These are phyloP conservation scores for Nepenthes gracilis DNA, from an alignment of 148 eudicot genomes.

Conservation along the genomic window DNA sequence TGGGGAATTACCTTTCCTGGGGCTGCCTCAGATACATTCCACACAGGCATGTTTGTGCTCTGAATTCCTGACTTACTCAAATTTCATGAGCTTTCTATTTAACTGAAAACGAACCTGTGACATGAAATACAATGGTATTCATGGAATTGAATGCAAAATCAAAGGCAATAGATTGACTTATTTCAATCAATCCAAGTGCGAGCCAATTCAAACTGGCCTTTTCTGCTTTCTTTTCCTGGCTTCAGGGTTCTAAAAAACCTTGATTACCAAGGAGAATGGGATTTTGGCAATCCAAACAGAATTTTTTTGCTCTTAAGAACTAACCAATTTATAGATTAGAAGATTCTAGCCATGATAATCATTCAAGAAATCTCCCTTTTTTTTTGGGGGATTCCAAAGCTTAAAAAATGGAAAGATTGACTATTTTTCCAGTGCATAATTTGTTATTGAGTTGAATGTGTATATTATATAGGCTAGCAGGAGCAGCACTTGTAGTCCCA, in stretches of 20 bases:
- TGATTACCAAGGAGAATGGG: no score
- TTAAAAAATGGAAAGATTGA: neutral
- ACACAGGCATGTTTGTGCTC: slow-evolving; percentile 3
- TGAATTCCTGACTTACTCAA: neutral
- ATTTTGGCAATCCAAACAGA: no score
- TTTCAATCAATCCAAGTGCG: no score
- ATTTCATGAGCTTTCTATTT: neutral
- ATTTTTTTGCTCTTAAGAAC: no score
- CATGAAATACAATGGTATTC: neutral
- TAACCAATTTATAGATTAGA: no score
- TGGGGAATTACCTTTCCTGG: slow-evolving; percentile 21
- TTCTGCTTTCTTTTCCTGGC: no score
- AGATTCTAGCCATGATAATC: no score
- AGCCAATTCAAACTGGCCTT: no score
- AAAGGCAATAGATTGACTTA: no score
- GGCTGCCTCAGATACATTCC: slow-evolving; percentile 25
- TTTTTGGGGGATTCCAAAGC: neutral
- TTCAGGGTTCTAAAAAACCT: no score
- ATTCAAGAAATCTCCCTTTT: no score
- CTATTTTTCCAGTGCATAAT: neutral
- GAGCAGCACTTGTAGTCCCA: slow-evolving; percentile 23
- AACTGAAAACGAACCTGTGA: neutral
- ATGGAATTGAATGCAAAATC: no score
- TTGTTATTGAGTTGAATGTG: neutral
- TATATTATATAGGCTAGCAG: slow-evolving; percentile 14